These are phyloP conservation scores for Oehlia diaphana DNA, from an alignment of 192 early-diverging fungal species.

Conservation along the genomic window DNA sequence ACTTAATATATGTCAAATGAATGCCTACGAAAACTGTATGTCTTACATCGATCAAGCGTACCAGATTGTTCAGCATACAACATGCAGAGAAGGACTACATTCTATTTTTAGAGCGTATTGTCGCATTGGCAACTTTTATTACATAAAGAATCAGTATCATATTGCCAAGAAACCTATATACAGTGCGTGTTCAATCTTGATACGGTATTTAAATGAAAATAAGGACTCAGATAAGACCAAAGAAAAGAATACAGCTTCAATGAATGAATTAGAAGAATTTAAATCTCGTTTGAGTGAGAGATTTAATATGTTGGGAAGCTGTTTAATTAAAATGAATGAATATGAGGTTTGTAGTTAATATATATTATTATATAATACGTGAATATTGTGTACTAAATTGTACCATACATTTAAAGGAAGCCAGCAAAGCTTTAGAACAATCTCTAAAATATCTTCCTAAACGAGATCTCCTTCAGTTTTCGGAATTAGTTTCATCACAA, in stretches of 20 bases:
- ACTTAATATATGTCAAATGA: constrained; percentile 24
- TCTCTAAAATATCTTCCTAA: constrained; percentile 18
- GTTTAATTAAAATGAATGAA: constrained; percentile 35
- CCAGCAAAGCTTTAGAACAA: constrained; percentile 6
- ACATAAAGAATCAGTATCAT: constrained; percentile 29
- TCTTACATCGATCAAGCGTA: constrained; percentile 35
- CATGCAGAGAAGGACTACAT: constrained; percentile 42
- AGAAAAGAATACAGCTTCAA: neutral
- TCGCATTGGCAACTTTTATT: constrained; percentile 46
- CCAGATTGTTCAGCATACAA: constrained; percentile 28
- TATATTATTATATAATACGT: neutral
- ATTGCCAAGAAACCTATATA: constrained; percentile 43
- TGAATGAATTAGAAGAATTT: constrained; percentile 23
- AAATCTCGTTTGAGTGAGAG: constrained; percentile 43
- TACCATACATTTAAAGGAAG: neutral
- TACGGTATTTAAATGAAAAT: constrained; percentile 27
- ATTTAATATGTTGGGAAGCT: constrained; percentile 46
- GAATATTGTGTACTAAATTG: neutral
- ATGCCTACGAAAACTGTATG: constrained; percentile 19
- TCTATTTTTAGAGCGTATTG: constrained; percentile 57
- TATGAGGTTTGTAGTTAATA: constrained; percentile 32
- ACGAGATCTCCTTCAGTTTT: constrained; percentile 10
- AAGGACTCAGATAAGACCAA: no score
- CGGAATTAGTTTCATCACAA: neutral
- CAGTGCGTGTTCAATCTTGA: constrained; percentile 37